Conservation (phyloP, 495 filamentous ascomycete genomes). For the Jackrogersella minutella region DNA sequence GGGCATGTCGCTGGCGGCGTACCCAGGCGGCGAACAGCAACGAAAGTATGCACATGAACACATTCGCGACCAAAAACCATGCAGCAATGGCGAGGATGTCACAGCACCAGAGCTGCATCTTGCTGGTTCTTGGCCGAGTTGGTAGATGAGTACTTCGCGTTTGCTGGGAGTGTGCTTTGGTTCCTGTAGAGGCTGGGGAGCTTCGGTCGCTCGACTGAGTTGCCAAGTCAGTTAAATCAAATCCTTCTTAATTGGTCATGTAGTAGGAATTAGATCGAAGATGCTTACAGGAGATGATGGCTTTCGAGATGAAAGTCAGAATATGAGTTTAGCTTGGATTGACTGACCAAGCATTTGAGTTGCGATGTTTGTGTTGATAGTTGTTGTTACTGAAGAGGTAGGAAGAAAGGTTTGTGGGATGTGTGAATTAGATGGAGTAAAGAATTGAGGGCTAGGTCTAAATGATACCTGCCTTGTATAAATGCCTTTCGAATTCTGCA, state of each 20-base stretch:
- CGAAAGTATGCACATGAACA: no score
- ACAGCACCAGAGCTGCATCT: no score
- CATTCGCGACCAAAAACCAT: no score
- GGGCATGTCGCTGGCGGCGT: no score
- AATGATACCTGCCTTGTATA: neutral
- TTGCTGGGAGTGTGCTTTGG: no score
- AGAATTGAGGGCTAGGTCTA: neutral
- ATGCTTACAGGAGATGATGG: neutral
- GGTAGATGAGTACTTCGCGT: no score
- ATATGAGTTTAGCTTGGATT: neutral
- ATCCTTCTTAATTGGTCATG: neutral
- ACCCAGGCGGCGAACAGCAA: no score
- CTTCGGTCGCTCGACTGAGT: neutral
- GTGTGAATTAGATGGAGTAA: neutral
- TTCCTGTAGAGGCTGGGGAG: no score
- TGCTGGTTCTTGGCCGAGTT: no score
- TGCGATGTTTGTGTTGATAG: neutral
- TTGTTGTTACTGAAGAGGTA: no score
- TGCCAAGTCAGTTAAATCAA: neutral
- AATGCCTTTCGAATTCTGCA: neutral
- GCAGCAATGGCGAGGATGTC: no score
- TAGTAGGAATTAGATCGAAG: neutral
- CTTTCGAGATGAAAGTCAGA: neutral
- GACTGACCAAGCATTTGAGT: neutral
- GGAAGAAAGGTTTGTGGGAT: neutral